Evolutionary conservation across 805 yeast genomes (phyloP).

Genomic region (Wickerhamiella occidentalis): DNA sequence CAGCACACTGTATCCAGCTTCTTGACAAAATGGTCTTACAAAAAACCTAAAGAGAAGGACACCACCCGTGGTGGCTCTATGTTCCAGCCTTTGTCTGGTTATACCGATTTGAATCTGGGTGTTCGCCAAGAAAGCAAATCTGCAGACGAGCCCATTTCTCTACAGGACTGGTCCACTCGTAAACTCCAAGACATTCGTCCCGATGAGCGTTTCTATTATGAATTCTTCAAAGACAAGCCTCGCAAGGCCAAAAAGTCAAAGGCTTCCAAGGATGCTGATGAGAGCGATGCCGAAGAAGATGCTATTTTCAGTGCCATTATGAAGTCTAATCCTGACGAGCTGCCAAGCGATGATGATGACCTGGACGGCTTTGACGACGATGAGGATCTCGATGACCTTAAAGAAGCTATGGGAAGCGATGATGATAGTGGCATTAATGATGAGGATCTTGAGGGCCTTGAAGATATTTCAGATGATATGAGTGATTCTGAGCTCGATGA

Average conservation of each 20-base stretch:
- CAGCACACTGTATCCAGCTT: conserved; percentile 79
- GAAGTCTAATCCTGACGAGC: conserved; percentile 60
- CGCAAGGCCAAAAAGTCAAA: conserved; percentile 21
- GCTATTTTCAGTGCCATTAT: conserved; percentile 75
- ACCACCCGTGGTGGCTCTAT: conserved; percentile 75
- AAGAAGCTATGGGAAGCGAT: conserved; percentile 23
- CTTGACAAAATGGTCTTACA: conserved; percentile 89
- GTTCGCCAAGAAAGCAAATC: conserved; percentile 36
- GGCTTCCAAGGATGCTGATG: conserved; percentile 20
- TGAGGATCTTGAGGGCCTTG: conserved; percentile 23
- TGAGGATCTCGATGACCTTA: conserved; percentile 35
- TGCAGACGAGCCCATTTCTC: conserved; percentile 59
- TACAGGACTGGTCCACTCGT: conserved; percentile 64
- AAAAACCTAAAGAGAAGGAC: conserved; percentile 72
- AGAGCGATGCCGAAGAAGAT: conserved; percentile 42
- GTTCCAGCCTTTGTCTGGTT: conserved; percentile 94
- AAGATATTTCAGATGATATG: conserved; percentile 19
- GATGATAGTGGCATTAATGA: conserved; percentile 19
- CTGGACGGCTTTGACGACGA: conserved; percentile 29
- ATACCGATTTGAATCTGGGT: conserved; percentile 24
- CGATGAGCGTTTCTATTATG: conserved; percentile 78
- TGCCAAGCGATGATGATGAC: conserved; percentile 39
- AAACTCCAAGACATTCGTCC: conserved; percentile 59
- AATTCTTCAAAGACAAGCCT: conserved; percentile 51
- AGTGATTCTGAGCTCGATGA: conserved; percentile 21